Percentiles rank a stretch among this genome's conserved stretches.
Evolutionary conservation across 108 stramenopile genomes (phyloP).

Genomic region (Nitzschia sp.): DNA sequence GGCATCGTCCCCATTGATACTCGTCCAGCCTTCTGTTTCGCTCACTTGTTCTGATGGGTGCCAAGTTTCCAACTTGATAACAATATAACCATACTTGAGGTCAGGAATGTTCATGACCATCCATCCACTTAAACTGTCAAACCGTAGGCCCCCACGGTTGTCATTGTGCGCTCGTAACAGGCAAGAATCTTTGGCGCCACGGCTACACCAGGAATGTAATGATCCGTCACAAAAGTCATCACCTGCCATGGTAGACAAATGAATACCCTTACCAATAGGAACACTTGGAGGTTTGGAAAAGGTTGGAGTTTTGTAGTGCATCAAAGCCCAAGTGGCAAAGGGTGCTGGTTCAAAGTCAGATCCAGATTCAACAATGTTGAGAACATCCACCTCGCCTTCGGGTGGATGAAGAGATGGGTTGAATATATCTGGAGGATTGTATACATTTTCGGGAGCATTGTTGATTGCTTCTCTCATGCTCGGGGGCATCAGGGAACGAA

Average conservation of each 20-base stretch:
- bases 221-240: conserved; percentile 70
- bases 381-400: conserved; percentile 59
- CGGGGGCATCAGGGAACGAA: conserved; percentile 42
- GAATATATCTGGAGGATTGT: conserved; percentile 53
- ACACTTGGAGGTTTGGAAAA: conserved; percentile 21
- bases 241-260: conserved; percentile 16
- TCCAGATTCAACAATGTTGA: conserved; percentile 50
- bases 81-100: conserved; percentile 57
- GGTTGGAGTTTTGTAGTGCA: conserved; percentile 21
- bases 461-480: conserved; percentile 9
- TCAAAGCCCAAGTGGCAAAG: neutral
- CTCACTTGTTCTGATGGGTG: neutral
- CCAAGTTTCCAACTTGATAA: conserved; percentile 51
- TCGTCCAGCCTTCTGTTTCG: conserved; percentile 31
- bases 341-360: conserved; percentile 14
- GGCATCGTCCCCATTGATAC: conserved; percentile 24
- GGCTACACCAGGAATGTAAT: conserved; percentile 47
- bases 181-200: conserved; percentile 37
- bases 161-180: conserved; percentile 66
- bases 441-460: conserved; percentile 19
- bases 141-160: conserved; percentile 43
- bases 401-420: conserved; percentile 48
- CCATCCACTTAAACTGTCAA: conserved; percentile 58
- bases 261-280: conserved; percentile 32
- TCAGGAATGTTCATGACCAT: conserved; percentile 49